Percentiles rank a stretch among this genome's conserved stretches.
These are phyloP conservation scores for Zangia roseola DNA, from an alignment of 768 basidiomycete species.

Conservation along the genomic window DNA sequence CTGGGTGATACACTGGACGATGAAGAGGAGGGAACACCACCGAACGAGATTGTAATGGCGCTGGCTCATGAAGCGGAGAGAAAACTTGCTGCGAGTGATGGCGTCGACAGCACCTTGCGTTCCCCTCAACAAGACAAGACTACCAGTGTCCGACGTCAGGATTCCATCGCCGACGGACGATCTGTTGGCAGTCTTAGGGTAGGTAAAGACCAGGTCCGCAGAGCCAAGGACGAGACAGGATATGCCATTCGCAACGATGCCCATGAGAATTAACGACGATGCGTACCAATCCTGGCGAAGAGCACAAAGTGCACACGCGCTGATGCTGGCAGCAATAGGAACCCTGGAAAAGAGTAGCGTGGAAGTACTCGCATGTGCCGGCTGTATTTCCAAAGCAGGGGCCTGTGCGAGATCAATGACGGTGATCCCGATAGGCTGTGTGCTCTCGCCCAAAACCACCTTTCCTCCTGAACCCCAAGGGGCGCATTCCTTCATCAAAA, in stretches of 20 bases:
- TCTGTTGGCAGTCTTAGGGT: slow-evolving; percentile 21
- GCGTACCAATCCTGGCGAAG: slow-evolving; percentile 26
- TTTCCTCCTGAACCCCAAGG: slow-evolving; percentile 7
- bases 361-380: not conserved
- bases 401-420: slow-evolving; percentile 8
- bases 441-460: slow-evolving; percentile 9
- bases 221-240: slow-evolving; percentile 26
- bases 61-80: slow-evolving; percentile 18
- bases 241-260: slow-evolving; percentile 29
- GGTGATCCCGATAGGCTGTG: slow-evolving; percentile 6
- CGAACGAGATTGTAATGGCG: slow-evolving; percentile 13
- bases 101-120: slow-evolving; percentile 27
- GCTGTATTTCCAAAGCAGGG: slow-evolving; percentile 9
- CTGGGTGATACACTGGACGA: slow-evolving; percentile 25
- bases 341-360: slow-evolving; percentile 11
- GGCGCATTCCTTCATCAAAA: slow-evolving; percentile 31
- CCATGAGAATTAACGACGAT: slow-evolving; percentile 28
- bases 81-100: slow-evolving; percentile 27
- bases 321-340: slow-evolving; percentile 23
- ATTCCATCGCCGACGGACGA: slow-evolving; percentile 31
- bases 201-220: slow-evolving; percentile 19
- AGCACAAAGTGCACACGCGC: slow-evolving; percentile 18
- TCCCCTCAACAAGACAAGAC: slow-evolving; percentile 29
- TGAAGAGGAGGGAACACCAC: slow-evolving; percentile 22
- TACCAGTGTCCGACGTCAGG: slow-evolving; percentile 13